These are phyloP conservation scores for Rhodamnia argentea DNA, from an alignment of 345 rosid species.

Conservation along the genomic window DNA sequence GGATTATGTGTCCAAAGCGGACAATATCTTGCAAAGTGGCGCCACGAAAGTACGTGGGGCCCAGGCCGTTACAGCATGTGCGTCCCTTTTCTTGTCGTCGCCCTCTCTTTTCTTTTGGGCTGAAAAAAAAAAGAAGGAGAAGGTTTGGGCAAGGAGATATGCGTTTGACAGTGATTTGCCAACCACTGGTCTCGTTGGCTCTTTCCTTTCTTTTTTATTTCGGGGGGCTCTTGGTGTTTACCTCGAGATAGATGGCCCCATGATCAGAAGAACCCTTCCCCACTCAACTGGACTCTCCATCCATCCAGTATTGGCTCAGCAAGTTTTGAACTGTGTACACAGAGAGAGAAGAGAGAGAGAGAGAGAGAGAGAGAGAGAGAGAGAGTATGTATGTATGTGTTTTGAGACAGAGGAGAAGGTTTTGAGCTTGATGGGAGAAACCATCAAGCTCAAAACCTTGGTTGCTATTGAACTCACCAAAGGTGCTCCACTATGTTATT, in stretches of 20 bases:
- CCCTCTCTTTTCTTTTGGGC: not conserved
- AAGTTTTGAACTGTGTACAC: not conserved
- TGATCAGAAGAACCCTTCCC: not conserved
- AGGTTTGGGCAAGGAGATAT: not conserved
- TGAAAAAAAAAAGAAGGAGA: no score
- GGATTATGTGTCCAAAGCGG: no score
- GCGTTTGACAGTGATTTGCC: conserved; percentile 29
- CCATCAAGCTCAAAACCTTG: no score
- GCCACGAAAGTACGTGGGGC: no score
- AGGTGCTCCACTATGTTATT: not conserved
- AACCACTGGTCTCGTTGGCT: conserved; percentile 13
- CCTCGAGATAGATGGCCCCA: not conserved
- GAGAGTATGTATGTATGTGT: not conserved
- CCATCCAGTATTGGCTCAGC: not conserved
- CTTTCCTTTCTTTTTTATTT: not conserved
- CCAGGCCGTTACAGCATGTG: conserved; percentile 4
- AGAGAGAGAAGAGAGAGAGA: not conserved
- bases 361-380: not conserved
- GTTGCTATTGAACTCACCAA: not conserved
- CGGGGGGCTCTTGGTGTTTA: not conserved
- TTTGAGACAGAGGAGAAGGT: not conserved
- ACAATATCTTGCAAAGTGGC: no score
- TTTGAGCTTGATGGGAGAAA: not conserved
- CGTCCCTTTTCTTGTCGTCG: conserved; percentile 10
- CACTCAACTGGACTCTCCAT: not conserved